Evolutionary conservation across 1,284 basidiomycete species (phyloP).

Genomic region (Microbotryum lychnidis-dioicae): DNA sequence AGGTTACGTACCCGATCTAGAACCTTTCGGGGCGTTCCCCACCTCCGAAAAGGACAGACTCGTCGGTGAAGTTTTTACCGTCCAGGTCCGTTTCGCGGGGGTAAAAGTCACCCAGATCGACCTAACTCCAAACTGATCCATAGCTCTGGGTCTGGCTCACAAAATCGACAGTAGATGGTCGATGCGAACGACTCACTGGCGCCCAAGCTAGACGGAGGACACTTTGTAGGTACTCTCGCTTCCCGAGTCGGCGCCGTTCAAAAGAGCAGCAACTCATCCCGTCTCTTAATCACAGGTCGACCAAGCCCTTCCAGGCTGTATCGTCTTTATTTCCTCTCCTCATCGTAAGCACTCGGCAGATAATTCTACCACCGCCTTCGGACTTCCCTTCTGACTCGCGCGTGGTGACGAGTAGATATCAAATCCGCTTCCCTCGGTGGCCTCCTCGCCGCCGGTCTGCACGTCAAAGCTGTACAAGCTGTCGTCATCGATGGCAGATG

Average conservation of each 20-base stretch:
- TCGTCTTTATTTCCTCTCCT: slow-evolving; percentile 73
- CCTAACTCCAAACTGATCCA: neutral
- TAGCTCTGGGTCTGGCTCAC: neutral
- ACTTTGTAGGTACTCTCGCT: slow-evolving; percentile 51
- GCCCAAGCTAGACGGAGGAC: slow-evolving; percentile 55
- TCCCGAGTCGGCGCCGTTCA: neutral
- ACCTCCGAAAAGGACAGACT: slow-evolving; percentile 39
- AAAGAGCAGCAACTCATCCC: neutral
- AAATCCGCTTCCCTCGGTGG: slow-evolving; percentile 88
- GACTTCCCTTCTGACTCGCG: neutral
- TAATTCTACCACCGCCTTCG: neutral
- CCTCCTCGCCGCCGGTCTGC: slow-evolving; percentile 77
- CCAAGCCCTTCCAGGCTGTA: slow-evolving; percentile 55
- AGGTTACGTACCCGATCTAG: slow-evolving; percentile 73
- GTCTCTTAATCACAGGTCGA: slow-evolving; percentile 48
- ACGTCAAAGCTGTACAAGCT: slow-evolving; percentile 57
- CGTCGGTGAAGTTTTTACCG: slow-evolving; percentile 82
- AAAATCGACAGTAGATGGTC: slow-evolving; percentile 52
- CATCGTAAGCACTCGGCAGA: slow-evolving; percentile 47
- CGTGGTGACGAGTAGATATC: slow-evolving; percentile 46
- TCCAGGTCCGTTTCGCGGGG: slow-evolving; percentile 46
- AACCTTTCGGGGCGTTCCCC: slow-evolving; percentile 46
- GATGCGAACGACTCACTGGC: slow-evolving; percentile 53
- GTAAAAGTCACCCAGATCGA: too few relatives aligned
- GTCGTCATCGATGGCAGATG: slow-evolving; percentile 72